Conservation (phyloP, 805 yeast species). For the Teunomyces tritomae region DNA sequence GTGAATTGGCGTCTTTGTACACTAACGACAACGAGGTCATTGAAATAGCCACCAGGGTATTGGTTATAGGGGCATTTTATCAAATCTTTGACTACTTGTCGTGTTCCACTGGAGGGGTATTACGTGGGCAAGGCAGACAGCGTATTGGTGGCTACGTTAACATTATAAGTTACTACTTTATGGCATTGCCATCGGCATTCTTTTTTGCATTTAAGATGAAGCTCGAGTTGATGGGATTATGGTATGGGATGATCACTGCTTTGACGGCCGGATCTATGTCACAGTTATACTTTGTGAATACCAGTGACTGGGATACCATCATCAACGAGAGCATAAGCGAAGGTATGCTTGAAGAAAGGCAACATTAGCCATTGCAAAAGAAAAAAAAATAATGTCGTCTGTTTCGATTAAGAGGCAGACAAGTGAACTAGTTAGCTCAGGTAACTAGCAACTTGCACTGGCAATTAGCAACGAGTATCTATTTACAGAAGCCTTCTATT, state of each 20-base stretch:
- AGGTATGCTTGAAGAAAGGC: constrained; percentile 38
- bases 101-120: constrained; percentile 51
- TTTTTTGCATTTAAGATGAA: constrained; percentile 41
- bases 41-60: constrained; percentile 36
- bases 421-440: neutral
- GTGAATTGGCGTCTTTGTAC: constrained; percentile 38
- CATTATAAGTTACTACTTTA: constrained; percentile 44
- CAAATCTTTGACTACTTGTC: constrained; percentile 52
- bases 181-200: constrained; percentile 50
- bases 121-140: constrained; percentile 60
- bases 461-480: neutral
- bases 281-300: constrained; percentile 41
- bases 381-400: neutral
- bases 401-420: neutral
- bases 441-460: neutral
- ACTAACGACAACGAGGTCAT: constrained; percentile 39
- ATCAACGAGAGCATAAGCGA: constrained; percentile 42
- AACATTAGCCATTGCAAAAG: constrained; percentile 10
- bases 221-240: constrained; percentile 43
- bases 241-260: constrained; percentile 49
- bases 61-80: constrained; percentile 48
- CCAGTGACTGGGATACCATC: constrained; percentile 43
- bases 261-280: constrained; percentile 37
- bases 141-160: constrained; percentile 54
- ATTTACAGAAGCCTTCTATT: neutral